Evolutionary conservation across 306 rosid genomes (phyloP), one percentile per base, ranked within the genome.

Genomic region (Trifolium pratense): DNA sequence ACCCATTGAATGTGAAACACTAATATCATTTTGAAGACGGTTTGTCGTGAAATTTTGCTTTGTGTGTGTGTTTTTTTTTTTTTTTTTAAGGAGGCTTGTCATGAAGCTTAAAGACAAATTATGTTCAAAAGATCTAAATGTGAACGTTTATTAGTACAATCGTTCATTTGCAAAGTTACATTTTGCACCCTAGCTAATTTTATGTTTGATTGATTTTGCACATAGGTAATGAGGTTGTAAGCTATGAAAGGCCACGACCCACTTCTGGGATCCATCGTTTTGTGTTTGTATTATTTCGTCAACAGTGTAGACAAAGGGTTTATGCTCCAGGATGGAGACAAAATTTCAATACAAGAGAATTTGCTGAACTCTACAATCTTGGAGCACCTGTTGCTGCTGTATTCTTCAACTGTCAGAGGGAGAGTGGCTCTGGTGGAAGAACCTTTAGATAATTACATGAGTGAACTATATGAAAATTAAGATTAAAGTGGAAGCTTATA

Each of bases 251-350:
- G 26, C 97, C 97, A 36, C 69, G 89, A 49, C 97, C 97, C 1
- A 75, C 87, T 0, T 73, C 71, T 67, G 97, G 97, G 64, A 89
- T 92, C 49, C 97, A 92, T 43, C 90, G 97, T 5, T 80, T 89
- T 0, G 87, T 85, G 39, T 80, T 88, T 10, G 90, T 85, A 37
- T 66, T 92, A 40, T 92, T 92, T 5, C 87, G 89, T 1, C 97
- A 92, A 66, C 75, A 78, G 6, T 87, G 91, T 37, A 82, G 97
- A 68, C 90, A 92, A 32, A 86, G 90, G 1, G 97, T 92, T 39
- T 87, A 89, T 48, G 96, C 96, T 43, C 96, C 97, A 0, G 93
- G 89, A 31, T 88, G 97, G 97, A 84, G 97, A 39, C 97, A 92
- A 11, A 88, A 92, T 63, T 92, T 92, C 78, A 92, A 85, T 23